A percentile compares a stretch with the other conserved stretches of the same genome.
phyloP scores from a whole-genome alignment of 2,329 filamentous ascomycete genomes.

The Aspergillus felis region DNA sequence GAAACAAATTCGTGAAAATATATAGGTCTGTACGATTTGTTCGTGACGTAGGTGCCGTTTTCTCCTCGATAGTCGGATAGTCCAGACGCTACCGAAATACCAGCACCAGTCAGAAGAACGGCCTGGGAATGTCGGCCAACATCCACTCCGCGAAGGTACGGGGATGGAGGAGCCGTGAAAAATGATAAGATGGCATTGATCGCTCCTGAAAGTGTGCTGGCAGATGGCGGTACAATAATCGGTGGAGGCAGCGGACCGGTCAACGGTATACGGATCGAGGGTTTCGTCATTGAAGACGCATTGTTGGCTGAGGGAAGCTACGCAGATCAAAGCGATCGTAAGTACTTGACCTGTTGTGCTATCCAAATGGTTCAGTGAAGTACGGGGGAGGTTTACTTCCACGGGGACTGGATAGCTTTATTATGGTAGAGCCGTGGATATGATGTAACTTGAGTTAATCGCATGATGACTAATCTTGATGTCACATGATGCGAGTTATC shows the following conservation, averaged over 20 bases:
- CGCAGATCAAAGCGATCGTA: not conserved
- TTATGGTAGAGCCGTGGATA: not conserved
- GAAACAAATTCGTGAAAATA: slow-evolving; percentile 86
- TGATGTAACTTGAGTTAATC: not conserved
- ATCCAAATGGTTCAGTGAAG: not conserved
- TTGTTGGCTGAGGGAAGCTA: slow-evolving; percentile 15
- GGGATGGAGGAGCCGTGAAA: slow-evolving; percentile 59
- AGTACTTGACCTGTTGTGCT: not conserved
- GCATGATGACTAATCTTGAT: not conserved
- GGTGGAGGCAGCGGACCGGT: slow-evolving; percentile 76
- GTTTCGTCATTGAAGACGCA: slow-evolving; percentile 57
- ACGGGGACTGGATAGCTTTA: not conserved
- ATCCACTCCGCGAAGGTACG: slow-evolving; percentile 42
- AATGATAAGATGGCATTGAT: slow-evolving; percentile 74
- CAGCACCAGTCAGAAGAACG: slow-evolving; percentile 73
- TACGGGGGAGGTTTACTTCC: not conserved
- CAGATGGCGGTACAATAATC: slow-evolving; percentile 67
- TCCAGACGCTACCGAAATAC: slow-evolving; percentile 88
- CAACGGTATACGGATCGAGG: slow-evolving; percentile 84
- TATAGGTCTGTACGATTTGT: slow-evolving; percentile 84
- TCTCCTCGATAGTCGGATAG: slow-evolving; percentile 87
- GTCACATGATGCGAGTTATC: not conserved
- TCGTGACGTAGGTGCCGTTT: slow-evolving; percentile 88
- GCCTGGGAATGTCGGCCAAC: slow-evolving; percentile 52
- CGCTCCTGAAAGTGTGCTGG: slow-evolving; percentile 66